Evolutionary conservation across 2,329 filamentous ascomycete species (phyloP).

Genomic region (Capronia epimyces): DNA sequence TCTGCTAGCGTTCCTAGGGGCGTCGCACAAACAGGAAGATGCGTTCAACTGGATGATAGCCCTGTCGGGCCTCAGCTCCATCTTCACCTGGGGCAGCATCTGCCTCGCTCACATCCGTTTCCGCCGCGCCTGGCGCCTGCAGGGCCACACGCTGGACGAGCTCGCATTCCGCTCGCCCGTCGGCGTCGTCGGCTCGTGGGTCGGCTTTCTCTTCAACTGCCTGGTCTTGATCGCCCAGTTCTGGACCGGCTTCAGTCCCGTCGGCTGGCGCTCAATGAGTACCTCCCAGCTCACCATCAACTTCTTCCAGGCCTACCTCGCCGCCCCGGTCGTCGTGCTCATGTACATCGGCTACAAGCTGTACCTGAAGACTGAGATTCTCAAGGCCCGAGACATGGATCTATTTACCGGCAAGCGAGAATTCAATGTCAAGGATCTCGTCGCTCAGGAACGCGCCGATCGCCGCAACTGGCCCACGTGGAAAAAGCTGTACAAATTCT

Average conservation of each 20-base stretch:
- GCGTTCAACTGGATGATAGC: constrained; percentile 63
- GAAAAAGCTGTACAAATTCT: constrained; percentile 69
- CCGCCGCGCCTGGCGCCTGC: constrained; percentile 54
- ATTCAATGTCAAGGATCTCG: constrained; percentile 70
- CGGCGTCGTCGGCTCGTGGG: constrained; percentile 58
- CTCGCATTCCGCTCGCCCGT: constrained; percentile 58
- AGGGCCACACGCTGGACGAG: constrained; percentile 58
- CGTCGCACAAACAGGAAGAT: constrained; percentile 41
- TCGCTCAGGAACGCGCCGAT: constrained; percentile 76
- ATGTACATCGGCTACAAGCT: constrained; percentile 72
- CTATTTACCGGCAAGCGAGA: constrained; percentile 78
- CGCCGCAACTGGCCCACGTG: constrained; percentile 64
- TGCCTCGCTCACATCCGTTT: constrained; percentile 64
- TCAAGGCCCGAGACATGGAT: constrained; percentile 72
- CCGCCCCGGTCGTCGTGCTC: constrained; percentile 31
- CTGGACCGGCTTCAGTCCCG: constrained; percentile 32
- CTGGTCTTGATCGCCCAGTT: constrained; percentile 52
- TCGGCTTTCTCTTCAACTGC: constrained; percentile 55
- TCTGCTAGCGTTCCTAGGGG: constrained; percentile 39
- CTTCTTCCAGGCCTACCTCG: constrained; percentile 34
- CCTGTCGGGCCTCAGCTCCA: constrained; percentile 56
- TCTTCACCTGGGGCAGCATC: constrained; percentile 63
- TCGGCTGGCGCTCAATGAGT: constrained; percentile 24
- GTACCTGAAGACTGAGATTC: constrained; percentile 62
- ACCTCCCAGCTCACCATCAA: constrained; percentile 23